Evolutionary conservation across 495 filamentous ascomycete species (phyloP), one percentile per base, ranked within the genome.

Genomic region (Chaetomium cochliodes): DNA sequence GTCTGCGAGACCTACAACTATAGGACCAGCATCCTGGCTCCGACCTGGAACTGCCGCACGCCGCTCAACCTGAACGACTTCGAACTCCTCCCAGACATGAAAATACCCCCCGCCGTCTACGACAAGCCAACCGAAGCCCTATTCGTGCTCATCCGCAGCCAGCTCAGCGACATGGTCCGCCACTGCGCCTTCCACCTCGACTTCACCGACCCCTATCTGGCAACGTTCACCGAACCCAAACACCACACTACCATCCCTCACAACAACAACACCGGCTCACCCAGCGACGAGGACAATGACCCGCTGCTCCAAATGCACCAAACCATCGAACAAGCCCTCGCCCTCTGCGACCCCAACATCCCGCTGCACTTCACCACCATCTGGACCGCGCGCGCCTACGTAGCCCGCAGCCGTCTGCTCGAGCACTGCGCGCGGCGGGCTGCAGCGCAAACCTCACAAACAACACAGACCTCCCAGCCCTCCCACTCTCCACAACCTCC

Each of bases 31-130:
- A 73, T 66, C 7, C 67, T 86, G 13, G 64, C 68, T 65, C 85
- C 84, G 0, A 82, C 76, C 28, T 87, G 84, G 83, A 81, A 86
- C 72, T 86, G 84, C 69, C 72, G 65, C 42, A 65, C 72, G 25
- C 84, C 85, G 41, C 71, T 83, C 28, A 86, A 87, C 66, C 76
- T 86, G 22, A 84, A 83, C 62, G 84, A 88, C 65, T 81, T 69
- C 49, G 84, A 87, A 26, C 70, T 87, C 12, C 77, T 75, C 56
- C 72, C 79, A 1, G 81, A 81, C 51, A 52, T 28, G 16, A 61
- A 61, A 22, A 51, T 6, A 4, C 4, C n/a, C 11, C 58, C 58
- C 12, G 25, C 20, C 13, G 84, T 85, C 79, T 59, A 50, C 23
- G 81, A 79, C 56, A 69, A 62, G 60, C 65, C 79, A 13, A 83